These are phyloP conservation scores for Citrullus mucosospermus DNA, from an alignment of 306 rosid genomes.

Conservation along the genomic window DNA sequence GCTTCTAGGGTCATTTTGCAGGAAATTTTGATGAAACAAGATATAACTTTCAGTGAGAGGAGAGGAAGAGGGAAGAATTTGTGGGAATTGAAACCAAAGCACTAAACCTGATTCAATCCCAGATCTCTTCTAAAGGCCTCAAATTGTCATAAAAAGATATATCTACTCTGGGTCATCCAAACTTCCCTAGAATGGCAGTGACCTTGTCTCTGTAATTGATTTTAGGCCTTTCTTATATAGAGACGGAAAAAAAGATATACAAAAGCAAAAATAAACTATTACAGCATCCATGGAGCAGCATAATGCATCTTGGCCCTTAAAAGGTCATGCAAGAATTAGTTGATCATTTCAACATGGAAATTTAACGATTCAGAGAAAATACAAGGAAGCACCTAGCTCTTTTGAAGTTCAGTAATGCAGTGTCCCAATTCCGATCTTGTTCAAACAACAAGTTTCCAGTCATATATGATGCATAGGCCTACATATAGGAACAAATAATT, in stretches of 20 bases:
- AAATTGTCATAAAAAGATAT: background rate
- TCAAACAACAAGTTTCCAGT: constrained; percentile 92
- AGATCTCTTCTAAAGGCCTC: background rate
- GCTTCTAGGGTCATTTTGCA: background rate
- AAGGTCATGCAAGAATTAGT: background rate
- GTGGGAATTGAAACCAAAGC: background rate
- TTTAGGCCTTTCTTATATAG: background rate
- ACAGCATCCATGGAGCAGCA: background rate
- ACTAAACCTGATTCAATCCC: background rate
- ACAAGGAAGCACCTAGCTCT: constrained; percentile 66
- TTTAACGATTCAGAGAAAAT: background rate
- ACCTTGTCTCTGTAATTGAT: background rate
- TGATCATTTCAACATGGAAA: background rate
- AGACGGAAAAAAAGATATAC: background rate
- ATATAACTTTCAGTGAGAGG: background rate
- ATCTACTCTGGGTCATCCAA: background rate
- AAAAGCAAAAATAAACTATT: background rate
- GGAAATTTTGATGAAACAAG: background rate
- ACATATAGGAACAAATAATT: constrained; percentile 3
- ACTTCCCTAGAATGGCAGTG: background rate
- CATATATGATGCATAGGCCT: constrained; percentile 97
- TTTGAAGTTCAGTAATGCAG: constrained; percentile 80
- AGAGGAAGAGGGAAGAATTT: background rate
- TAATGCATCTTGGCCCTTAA: background rate
- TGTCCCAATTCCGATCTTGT: constrained; percentile 91